phyloP scores from a whole-genome alignment of 2,329 filamentous ascomycete genomes.

The Aphanocladium album region DNA sequence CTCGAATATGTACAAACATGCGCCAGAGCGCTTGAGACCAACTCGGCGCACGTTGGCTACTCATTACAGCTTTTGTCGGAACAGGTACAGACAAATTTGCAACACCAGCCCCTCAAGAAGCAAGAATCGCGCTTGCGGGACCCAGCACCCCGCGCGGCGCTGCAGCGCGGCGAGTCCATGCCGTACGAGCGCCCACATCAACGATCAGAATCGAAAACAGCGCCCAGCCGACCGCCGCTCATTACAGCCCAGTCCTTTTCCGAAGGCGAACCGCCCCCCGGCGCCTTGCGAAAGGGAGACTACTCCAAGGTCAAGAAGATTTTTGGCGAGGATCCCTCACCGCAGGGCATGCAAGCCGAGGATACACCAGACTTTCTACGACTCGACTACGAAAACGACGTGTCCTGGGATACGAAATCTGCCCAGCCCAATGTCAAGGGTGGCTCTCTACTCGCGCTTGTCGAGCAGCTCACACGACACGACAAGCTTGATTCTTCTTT shows the following conservation, averaged over 20 bases:
- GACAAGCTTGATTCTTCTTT: slow-evolving; percentile 93
- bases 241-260: slow-evolving; percentile 58
- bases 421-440: slow-evolving; percentile 74
- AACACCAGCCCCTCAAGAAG: slow-evolving; percentile 37
- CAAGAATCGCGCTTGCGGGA: slow-evolving; percentile 40
- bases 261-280: slow-evolving; percentile 51
- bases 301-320: slow-evolving; percentile 62
- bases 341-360: slow-evolving; percentile 50
- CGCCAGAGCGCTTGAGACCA: slow-evolving; percentile 75
- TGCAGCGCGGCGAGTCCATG: slow-evolving; percentile 55
- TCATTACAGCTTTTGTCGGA: slow-evolving; percentile 84
- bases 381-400: slow-evolving; percentile 82
- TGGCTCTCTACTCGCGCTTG: slow-evolving; percentile 80
- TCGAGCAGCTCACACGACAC: slow-evolving; percentile 92
- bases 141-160: slow-evolving; percentile 41
- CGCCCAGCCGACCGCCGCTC: slow-evolving; percentile 41
- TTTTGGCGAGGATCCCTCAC: slow-evolving; percentile 59
- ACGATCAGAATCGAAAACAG: slow-evolving; percentile 49
- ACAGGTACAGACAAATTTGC: slow-evolving; percentile 58
- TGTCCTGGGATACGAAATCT: slow-evolving; percentile 83
- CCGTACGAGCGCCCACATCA: slow-evolving; percentile 51
- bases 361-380: slow-evolving; percentile 80
- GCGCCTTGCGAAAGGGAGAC: slow-evolving; percentile 54
- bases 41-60: slow-evolving; percentile 81
- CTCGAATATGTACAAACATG: slow-evolving; percentile 74